These are phyloP conservation scores for Metschnikowia henanensis DNA, from an alignment of 805 yeast species.

Conservation along the genomic window DNA sequence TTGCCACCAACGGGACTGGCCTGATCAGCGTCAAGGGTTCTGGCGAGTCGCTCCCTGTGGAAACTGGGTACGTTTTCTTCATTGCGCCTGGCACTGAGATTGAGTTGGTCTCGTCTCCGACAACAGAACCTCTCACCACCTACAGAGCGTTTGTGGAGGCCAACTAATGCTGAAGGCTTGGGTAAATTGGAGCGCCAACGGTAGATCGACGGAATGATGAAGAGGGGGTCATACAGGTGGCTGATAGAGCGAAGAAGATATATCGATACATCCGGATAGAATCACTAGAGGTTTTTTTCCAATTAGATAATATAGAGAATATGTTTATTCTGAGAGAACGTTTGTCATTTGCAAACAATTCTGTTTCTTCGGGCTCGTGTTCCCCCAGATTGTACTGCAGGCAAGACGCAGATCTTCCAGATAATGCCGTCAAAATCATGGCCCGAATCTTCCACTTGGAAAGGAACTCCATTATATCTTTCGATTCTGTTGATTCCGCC, in stretches of 20 bases:
- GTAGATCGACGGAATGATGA: neutral
- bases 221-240: neutral
- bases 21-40: slow-evolving; percentile 43
- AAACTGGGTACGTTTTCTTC: slow-evolving; percentile 80
- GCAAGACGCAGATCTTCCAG: neutral
- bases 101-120: slow-evolving; percentile 52
- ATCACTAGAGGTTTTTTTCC: too few species aligned
- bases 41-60: slow-evolving; percentile 40
- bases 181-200: neutral
- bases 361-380: neutral
- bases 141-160: slow-evolving; percentile 92
- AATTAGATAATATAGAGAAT: too few species aligned
- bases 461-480: too few species aligned
- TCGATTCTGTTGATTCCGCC: too few species aligned
- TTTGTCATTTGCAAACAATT: too few species aligned
- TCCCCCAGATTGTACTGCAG: slow-evolving; percentile 1
- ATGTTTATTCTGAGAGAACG: too few species aligned
- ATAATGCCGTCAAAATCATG: too few species aligned
- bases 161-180: too few species aligned
- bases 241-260: too few species aligned
- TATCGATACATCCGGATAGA: too few species aligned
- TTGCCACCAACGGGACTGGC: slow-evolving; percentile 83
- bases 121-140: slow-evolving; percentile 57
- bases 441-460: too few species aligned
- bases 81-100: slow-evolving; percentile 76